These are phyloP conservation scores for Populus tomentosa DNA, from an alignment of 441 rosid species.

Conservation along the genomic window DNA sequence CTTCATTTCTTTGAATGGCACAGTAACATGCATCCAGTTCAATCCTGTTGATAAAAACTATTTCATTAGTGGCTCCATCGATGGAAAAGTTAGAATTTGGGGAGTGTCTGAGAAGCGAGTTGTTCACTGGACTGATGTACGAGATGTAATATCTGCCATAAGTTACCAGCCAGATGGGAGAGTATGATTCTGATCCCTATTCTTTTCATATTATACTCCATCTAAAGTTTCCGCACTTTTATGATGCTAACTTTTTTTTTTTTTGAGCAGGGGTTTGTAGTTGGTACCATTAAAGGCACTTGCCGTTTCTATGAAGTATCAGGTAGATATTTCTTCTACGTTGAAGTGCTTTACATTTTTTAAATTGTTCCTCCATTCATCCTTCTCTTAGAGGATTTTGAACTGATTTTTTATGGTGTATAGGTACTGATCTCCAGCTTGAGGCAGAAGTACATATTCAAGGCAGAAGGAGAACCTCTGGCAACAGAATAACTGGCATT, in stretches of 20 bases:
- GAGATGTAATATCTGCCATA: slow-evolving; percentile 64
- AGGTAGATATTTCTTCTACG: slow-evolving; percentile 26
- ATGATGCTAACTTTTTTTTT: background rate
- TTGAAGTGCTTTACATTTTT: background rate
- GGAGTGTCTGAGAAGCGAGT: slow-evolving; percentile 59
- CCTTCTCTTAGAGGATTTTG: background rate
- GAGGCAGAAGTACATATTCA: slow-evolving; percentile 41
- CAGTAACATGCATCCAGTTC: slow-evolving; percentile 92
- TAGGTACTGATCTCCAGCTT: slow-evolving; percentile 45
- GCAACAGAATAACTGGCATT: slow-evolving; percentile 70
- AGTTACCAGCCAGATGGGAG: slow-evolving; percentile 72
- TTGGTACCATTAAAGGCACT: slow-evolving; percentile 61
- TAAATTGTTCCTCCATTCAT: background rate
- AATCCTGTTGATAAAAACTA: slow-evolving; percentile 61
- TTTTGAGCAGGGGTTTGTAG: slow-evolving; percentile 44
- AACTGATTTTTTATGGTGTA: slow-evolving; percentile 5
- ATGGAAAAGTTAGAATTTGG: slow-evolving; percentile 94
- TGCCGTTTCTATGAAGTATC: slow-evolving; percentile 65
- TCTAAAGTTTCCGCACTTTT: background rate
- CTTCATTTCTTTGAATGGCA: slow-evolving; percentile 12
- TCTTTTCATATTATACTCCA: background rate
- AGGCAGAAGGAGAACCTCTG: slow-evolving; percentile 39
- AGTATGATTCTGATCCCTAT: slow-evolving; percentile 27
- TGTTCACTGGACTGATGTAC: slow-evolving; percentile 66
- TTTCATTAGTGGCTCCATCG: slow-evolving; percentile 86